Base-by-base conservation (phyloP, 2,329 filamentous ascomycete species). In the Penicillium sp. region DNA sequence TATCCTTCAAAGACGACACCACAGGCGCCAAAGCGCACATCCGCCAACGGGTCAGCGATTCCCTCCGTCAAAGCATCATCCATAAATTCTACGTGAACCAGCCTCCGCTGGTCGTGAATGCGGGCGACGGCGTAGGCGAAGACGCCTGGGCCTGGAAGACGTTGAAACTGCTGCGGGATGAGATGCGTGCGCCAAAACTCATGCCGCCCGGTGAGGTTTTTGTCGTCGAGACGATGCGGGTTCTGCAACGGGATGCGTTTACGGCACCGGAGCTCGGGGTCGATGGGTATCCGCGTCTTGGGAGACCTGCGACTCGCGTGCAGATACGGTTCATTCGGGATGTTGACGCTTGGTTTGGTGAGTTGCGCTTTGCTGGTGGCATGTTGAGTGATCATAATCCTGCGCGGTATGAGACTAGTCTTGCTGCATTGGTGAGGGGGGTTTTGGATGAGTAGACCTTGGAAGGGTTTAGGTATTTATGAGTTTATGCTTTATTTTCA, bases 351-450 rank as follows among this genome's bases (percentile, higher is more conserved):
- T 78, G 84, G 53, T 92, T 92, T 71, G 80, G 84, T 29, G 89
- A 92, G 75, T 77, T 91, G 42, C 79, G 82, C 43, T 91, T 93
- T 70, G 87, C 86, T 6, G 84, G 86, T 25, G 86, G 87, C 47
- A 90, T 91, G 87, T 77, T 93, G 73, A 81, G 85, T 58, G 89
- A 93, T 70, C 89, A 93, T 70, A 90, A 85, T 62, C 89, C 89
- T 3, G 88, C 84, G 27, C 81, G 86, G 63, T 93, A 93, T 69
- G 89, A 92, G 73, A 82, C 84, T 58, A 86, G 85, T 57, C 73
- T 93, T 65, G 83, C 84, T 56, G 84, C 84, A 59, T 76, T 92
- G 70, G 74, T 75, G 58, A 67, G 75, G 69, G 77, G 73, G 61
- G 73, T 77, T 73, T 67, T 78, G 65, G 78, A 75, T 67, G 74